Percentiles rank a stretch among this genome's conserved stretches.
Evolutionary conservation across 176 grass and related monocot species (phyloP).

Genomic region (Triticum turgidum): DNA sequence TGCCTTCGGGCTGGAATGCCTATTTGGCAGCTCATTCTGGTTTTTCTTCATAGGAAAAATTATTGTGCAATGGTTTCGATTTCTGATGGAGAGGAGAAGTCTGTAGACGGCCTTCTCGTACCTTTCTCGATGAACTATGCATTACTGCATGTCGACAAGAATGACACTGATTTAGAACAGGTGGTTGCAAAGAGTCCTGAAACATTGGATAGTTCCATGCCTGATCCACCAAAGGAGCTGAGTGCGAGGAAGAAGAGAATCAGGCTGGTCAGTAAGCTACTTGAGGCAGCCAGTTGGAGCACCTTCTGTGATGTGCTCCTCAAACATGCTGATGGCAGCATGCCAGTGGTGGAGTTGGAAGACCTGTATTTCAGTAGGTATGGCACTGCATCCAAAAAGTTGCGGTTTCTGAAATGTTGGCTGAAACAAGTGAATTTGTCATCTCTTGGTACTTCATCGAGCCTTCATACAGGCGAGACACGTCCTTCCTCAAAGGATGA

Average conservation of each 20-base stretch:
- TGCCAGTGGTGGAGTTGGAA: conserved; percentile 55
- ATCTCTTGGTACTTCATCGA: conserved; percentile 28
- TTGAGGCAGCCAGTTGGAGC: conserved; percentile 45
- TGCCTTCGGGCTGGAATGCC: conserved; percentile 46
- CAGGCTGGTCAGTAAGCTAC: conserved; percentile 47
- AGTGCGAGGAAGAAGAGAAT: conserved; percentile 59
- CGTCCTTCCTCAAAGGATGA: conserved; percentile 43
- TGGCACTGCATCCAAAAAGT: conserved; percentile 57
- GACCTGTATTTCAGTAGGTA: conserved; percentile 73
- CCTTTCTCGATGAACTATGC: conserved; percentile 71
- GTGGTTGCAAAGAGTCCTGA: conserved; percentile 8
- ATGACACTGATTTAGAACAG: conserved; percentile 25
- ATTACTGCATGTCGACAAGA: conserved; percentile 60
- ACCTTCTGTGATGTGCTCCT: conserved; percentile 57
- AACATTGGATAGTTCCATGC: not conserved
- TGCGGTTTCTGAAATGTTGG: conserved; percentile 96
- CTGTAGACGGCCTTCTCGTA: conserved; percentile 62
- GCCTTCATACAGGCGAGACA: conserved; percentile 14
- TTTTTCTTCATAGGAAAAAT: conserved; percentile 60
- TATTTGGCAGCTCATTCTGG: conserved; percentile 89
- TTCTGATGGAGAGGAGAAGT: conserved; percentile 41
- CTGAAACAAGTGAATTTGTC: conserved; percentile 64
- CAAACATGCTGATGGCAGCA: conserved; percentile 37
- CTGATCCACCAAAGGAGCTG: conserved; percentile 36
- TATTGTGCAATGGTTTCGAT: conserved; percentile 64